These are phyloP conservation scores for Silene conica DNA, from an alignment of 148 eudicot genomes.

Conservation along the genomic window DNA sequence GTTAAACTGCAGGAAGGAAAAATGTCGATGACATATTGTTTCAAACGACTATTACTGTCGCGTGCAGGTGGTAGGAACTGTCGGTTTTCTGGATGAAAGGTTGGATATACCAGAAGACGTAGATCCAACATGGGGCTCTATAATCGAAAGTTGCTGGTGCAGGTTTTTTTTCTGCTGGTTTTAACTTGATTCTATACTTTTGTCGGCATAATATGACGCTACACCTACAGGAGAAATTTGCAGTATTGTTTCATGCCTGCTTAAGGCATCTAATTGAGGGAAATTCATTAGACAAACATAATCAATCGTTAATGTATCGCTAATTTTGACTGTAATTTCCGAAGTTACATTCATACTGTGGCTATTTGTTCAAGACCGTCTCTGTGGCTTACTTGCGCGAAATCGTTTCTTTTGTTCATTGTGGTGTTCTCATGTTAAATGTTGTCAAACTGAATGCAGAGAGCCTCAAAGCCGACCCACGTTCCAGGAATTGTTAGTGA, in stretches of 20 bases:
- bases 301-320: no score
- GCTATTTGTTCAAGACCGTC: no score
- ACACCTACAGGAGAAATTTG: no score
- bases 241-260: no score
- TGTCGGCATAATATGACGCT: no score
- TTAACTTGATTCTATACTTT: neutral
- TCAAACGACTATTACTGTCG: neutral
- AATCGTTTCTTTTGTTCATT: no score
- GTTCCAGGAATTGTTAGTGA: conserved; percentile 75
- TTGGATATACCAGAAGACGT: conserved; percentile 72
- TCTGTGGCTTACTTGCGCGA: no score
- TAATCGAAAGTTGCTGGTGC: conserved; percentile 80
- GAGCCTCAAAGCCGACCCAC: conserved; percentile 75
- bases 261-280: no score
- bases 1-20: neutral
- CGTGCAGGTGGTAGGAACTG: conserved; percentile 83
- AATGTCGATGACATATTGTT: no score
- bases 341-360: no score
- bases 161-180: conserved; percentile 40
- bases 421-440: neutral
- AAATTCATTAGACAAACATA: no score
- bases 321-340: no score
- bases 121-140: conserved; percentile 67
- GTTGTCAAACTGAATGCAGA: conserved; percentile 28
- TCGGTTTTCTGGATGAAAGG: conserved; percentile 89